Evolutionary conservation across 202 grass and related monocot species (phyloP), one percentile per base, ranked within the genome.

Genomic region (Setaria italica): DNA sequence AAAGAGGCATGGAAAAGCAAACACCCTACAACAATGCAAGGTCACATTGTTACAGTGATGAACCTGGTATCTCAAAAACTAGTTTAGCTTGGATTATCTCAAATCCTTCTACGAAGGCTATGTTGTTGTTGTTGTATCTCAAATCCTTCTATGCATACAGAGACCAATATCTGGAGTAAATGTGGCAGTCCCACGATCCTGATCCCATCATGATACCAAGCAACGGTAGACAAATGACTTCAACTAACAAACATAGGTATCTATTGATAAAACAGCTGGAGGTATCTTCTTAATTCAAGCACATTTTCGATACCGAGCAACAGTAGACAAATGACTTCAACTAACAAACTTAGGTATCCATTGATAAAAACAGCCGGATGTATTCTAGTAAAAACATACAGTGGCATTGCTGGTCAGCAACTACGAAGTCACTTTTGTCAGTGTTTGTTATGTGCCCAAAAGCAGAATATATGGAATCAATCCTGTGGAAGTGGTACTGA

Each of bases 1-100:
- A 92, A 85, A 96, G 92, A 83, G 97, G 93, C 94, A 99, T 99
- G 20, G 88, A 88, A 90, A 96, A 99, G 75, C 74, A 73, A 76
- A 92, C 85, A 78, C 76, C 85, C 92, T 99, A 74, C 37, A 85
- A 73, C 11, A 88, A 81, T 50, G 57, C 55, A 81, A 63, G 37
- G 15, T 19, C 7, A 70, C 42, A 83, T 46, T 21, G 49, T 90
- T 84, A 78, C 32, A 78, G 85, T 76, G 42, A 60, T 69, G 34
- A 71, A 64, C 74, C 5, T 12, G n/a, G 8, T 25, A 62, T 0
- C n/a, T 54, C 54, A 57, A 45, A 70, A 33, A 74, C 9, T 58
- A 39, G 6, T 12, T 62, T 53, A 41, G 19, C 32, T 32, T 57
- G 13, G 13, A 82, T 62, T 76, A 33, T 59, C 39, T 59, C 60